Base-by-base conservation (phyloP, 768 basidiomycete genomes). In the Lactarius deliciosus region DNA sequence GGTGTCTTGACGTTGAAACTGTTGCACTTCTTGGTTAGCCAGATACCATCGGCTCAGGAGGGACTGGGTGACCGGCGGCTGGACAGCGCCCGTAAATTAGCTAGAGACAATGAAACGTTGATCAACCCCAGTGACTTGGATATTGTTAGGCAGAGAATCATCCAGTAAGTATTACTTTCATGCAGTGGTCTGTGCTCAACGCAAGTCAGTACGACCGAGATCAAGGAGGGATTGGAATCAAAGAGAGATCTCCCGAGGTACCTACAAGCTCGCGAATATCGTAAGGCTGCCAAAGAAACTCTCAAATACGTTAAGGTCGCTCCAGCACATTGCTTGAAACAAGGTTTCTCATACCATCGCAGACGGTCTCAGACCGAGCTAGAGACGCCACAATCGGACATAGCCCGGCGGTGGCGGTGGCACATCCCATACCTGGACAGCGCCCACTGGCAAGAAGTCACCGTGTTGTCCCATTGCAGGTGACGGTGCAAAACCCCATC, bases 221-320 rank as follows among this genome's bases (percentile, higher is more conserved):
- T 43, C 18, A 55, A 20, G 38, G 10, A 2, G 15, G 66, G 62
- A 34, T n/a, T 67, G 20, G 50, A 50, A 10, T n/a, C 32, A 18
- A 67, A 54, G 34, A 59, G 18, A 36, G 53, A 57, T 25, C 2
- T 63, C 22, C 5, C 61, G 16, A 63, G 8, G 47, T 67, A 16
- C 25, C 25, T 59, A n/a, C 66, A 63, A 25, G 66, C 62, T 7
- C 47, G 40, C 18, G 62, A 67, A 43, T 67, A 38, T 40, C 16
- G 18, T 34, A 63, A 56, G 13, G 9, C 30, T 1, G 40, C 66
- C 1, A 63, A 67, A 30, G 62, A 45, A 5, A 41, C 66, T 25
- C 47, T 32, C 9, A n/a, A 30, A 2, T 61, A 41, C 45, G 53
- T 63, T 8, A 45, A 63, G 66, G 66, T 67, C 1, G 11, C 0